Conservation (phyloP, 345 rosid species). For the Lenwebbia sp. region DNA sequence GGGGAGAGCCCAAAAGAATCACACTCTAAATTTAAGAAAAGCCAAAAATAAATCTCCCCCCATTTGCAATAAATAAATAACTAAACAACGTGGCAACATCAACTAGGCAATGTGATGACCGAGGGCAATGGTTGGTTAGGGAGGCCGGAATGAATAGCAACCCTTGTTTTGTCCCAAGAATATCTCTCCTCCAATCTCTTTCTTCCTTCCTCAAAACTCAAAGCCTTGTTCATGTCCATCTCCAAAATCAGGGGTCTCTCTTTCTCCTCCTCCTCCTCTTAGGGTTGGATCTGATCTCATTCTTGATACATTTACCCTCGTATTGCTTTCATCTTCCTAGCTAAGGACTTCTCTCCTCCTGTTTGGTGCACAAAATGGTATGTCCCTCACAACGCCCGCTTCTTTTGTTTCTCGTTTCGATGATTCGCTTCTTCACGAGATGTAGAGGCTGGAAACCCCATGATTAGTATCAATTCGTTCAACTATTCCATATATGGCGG, state of each 20-base stretch:
- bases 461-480: not conserved
- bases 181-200: conserved; percentile 13
- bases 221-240: not conserved
- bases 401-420: not conserved
- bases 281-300: not conserved
- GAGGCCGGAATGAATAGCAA: not conserved
- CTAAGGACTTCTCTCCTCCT: not conserved
- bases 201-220: not conserved
- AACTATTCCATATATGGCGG: not conserved
- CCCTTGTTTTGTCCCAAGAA: conserved; percentile 11
- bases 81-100: conserved; percentile 1
- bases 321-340: not conserved
- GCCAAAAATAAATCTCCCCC: not conserved
- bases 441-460: not conserved
- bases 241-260: not conserved
- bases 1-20: not conserved
- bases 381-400: not conserved
- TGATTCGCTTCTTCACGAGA: not conserved
- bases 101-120: not conserved
- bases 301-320: not conserved
- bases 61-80: not conserved
- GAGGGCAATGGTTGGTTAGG: not conserved
- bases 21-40: not conserved
- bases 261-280: not conserved
- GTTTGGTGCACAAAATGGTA: not conserved